Percentiles rank a stretch among this genome's conserved stretches.
Conservation (phyloP, 2,329 filamentous ascomycete genomes). For the Fusarium xylarioides region DNA sequence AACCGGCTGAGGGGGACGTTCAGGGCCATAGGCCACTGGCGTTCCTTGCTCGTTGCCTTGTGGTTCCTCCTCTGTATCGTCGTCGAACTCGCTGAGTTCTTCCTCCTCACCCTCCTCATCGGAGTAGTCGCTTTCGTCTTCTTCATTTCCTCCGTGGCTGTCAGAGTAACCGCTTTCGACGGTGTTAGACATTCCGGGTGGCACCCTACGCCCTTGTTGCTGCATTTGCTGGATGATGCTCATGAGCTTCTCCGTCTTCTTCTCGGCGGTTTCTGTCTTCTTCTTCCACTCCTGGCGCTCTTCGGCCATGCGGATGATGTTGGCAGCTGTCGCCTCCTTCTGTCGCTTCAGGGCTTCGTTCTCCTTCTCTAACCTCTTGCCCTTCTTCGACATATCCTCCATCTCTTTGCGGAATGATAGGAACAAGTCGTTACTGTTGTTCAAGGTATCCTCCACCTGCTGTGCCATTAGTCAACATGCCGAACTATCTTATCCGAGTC, state of each 20-base stretch:
- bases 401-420: constrained; percentile 98
- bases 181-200: constrained; percentile 69
- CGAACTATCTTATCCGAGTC: constrained; percentile 9
- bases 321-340: constrained; percentile 91
- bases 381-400: constrained; percentile 99
- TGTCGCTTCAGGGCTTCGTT: constrained; percentile 91
- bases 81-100: constrained; percentile 72
- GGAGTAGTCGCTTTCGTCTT: constrained; percentile 71
- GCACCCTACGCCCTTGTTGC: constrained; percentile 83
- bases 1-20: constrained; percentile 55
- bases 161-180: constrained; percentile 69
- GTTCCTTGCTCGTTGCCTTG: constrained; percentile 48
- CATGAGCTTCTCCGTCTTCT: constrained; percentile 91
- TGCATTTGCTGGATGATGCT: constrained; percentile 97
- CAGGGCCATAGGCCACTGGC: constrained; percentile 58
- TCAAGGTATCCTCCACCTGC: constrained; percentile 96
- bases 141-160: constrained; percentile 58
- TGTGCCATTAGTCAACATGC: constrained; percentile 41
- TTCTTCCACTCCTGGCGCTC: constrained; percentile 86
- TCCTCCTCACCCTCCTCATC: constrained; percentile 70
- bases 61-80: constrained; percentile 64
- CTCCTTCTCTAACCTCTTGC: constrained; percentile 95
- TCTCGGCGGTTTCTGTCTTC: constrained; percentile 63
- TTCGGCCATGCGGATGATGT: constrained; percentile 97
- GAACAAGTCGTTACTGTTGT: constrained; percentile 98